phyloP scores from a whole-genome alignment of 768 basidiomycete genomes.

The Gymnopilus junonius region DNA sequence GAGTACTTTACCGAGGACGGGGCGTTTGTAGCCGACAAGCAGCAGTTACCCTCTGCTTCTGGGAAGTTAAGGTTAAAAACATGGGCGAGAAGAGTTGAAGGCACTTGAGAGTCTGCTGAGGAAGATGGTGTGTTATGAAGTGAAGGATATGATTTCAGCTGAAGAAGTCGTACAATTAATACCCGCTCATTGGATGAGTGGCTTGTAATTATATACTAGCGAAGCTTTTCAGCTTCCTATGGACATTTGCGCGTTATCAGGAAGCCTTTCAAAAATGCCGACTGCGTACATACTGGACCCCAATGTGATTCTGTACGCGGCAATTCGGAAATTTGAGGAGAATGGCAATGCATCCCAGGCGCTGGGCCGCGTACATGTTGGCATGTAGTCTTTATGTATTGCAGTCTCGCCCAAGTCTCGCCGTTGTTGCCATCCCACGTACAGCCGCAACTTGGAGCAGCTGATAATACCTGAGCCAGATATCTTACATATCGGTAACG shows the following conservation, averaged over 20 bases:
- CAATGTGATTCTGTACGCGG: slow-evolving; percentile 3
- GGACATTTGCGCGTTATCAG: no score
- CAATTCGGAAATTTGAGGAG: slow-evolving; percentile 12
- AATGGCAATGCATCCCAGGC: slow-evolving; percentile 12
- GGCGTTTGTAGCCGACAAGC: slow-evolving; percentile 3
- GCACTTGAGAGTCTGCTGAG: slow-evolving; percentile 5
- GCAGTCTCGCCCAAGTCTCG: no score
- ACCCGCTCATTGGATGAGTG: slow-evolving; percentile 6
- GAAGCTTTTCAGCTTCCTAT: no score
- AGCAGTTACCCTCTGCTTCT: background rate
- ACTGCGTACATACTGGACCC: slow-evolving; percentile 2
- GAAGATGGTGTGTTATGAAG: slow-evolving; percentile 18
- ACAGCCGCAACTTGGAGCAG: background rate
- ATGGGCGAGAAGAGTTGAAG: background rate
- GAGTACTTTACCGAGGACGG: slow-evolving; percentile 18
- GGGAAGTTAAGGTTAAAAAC: slow-evolving; percentile 4
- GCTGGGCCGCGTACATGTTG: slow-evolving; percentile 19
- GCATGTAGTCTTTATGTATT: slow-evolving; percentile 5
- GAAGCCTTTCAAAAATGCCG: slow-evolving; percentile 7
- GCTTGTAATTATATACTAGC: no score
- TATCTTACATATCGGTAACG: background rate
- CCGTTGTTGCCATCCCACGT: background rate
- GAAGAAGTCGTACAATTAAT: slow-evolving; percentile 13
- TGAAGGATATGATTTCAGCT: slow-evolving; percentile 12
- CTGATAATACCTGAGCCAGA: background rate